phyloP scores from a whole-genome alignment of 805 yeast species.

The Teunomyces tritomae region DNA sequence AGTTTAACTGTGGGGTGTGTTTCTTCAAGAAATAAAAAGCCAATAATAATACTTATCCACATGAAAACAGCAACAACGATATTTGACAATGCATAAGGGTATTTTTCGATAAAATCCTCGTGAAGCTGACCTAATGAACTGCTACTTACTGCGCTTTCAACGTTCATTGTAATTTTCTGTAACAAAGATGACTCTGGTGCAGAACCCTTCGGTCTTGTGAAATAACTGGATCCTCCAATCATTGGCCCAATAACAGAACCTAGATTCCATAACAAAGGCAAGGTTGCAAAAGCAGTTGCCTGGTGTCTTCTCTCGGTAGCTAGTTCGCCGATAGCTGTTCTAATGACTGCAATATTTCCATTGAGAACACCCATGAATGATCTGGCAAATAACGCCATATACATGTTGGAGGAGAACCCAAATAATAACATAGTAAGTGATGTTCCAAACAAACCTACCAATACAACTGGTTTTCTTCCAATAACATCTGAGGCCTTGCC shows the following conservation, averaged over 20 bases:
- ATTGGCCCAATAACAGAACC: slow-evolving; percentile 63
- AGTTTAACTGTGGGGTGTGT: slow-evolving; percentile 42
- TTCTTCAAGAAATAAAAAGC: slow-evolving; percentile 52
- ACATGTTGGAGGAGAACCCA: slow-evolving; percentile 53
- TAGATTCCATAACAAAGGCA: slow-evolving; percentile 60
- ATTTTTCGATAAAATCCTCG: slow-evolving; percentile 26
- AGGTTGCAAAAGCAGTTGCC: slow-evolving; percentile 58
- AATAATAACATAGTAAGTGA: slow-evolving; percentile 45
- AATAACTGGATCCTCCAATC: slow-evolving; percentile 49
- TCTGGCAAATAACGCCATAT: slow-evolving; percentile 53
- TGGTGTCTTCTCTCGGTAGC: slow-evolving; percentile 57
- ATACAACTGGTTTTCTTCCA: slow-evolving; percentile 55
- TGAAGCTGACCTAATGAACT: slow-evolving; percentile 9
- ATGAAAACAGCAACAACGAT: slow-evolving; percentile 42
- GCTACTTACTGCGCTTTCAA: neutral
- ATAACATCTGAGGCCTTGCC: slow-evolving; percentile 51
- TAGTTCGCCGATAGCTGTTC: slow-evolving; percentile 62
- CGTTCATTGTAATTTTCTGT: neutral
- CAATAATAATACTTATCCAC: slow-evolving; percentile 32
- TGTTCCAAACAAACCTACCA: slow-evolving; percentile 54
- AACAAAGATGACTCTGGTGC: neutral
- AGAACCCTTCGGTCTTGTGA: slow-evolving; percentile 42
- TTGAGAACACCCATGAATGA: slow-evolving; percentile 55
- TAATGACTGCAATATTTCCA: slow-evolving; percentile 63
- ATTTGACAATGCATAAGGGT: slow-evolving; percentile 55